Conservation (phyloP, 225 moss, liverwort and hornwort genomes). For the Bryoerythrophyllum caledonicum region DNA sequence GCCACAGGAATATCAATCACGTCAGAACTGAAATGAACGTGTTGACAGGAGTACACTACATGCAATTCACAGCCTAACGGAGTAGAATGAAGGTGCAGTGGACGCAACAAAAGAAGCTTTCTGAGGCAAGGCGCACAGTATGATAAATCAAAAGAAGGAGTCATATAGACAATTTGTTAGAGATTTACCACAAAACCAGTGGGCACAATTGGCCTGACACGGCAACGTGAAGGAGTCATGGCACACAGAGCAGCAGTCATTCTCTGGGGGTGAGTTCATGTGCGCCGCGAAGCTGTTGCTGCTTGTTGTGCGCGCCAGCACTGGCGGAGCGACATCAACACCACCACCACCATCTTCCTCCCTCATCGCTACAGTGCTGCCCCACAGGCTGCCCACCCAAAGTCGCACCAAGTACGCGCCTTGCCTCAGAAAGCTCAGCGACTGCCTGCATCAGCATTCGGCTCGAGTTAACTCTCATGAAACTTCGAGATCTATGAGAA, state of each 20-base stretch:
- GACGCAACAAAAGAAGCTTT: not conserved
- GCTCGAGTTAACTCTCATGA: not conserved
- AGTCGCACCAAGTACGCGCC: slow-evolving; percentile 52
- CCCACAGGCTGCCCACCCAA: slow-evolving; percentile 64
- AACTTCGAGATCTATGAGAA: no score
- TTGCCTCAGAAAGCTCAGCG: slow-evolving; percentile 63
- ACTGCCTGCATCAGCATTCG: slow-evolving; percentile 43
- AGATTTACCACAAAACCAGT: slow-evolving; percentile 79
- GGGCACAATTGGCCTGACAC: slow-evolving; percentile 87
- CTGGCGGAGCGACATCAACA: slow-evolving; percentile 19
- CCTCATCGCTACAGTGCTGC: slow-evolving; percentile 33
- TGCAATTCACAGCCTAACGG: not conserved
- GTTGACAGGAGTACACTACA: not conserved
- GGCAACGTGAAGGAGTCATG: slow-evolving; percentile 78
- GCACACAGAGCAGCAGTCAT: slow-evolving; percentile 80
- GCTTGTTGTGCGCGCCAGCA: slow-evolving; percentile 17
- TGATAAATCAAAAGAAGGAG: no score
- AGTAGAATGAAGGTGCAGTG: not conserved
- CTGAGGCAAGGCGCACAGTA: not conserved
- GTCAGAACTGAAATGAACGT: not conserved
- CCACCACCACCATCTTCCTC: slow-evolving; percentile 32
- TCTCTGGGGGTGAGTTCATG: slow-evolving; percentile 74
- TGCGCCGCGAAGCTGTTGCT: slow-evolving; percentile 44
- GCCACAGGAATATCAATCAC: slow-evolving; percentile 10
- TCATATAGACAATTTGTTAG: no score